phyloP scores from a whole-genome alignment of 352 stramenopile genomes.

The Globisporangium lucens region DNA sequence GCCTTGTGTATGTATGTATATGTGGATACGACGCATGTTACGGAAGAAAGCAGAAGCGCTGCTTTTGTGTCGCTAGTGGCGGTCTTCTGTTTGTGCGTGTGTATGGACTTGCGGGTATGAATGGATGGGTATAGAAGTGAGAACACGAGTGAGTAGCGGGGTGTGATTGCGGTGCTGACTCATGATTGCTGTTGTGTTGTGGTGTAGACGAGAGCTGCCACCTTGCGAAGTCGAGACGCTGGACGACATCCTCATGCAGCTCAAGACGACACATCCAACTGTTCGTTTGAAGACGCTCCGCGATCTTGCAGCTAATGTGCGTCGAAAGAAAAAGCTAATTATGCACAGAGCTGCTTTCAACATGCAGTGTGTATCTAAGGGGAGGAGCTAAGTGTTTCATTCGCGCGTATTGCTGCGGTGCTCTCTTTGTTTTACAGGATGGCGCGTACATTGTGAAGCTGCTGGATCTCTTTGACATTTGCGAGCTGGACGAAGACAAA shows the following conservation, averaged over 20 bases:
- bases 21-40: background rate
- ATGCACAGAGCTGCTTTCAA: background rate
- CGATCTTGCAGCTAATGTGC: constrained; percentile 46
- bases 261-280: constrained; percentile 59
- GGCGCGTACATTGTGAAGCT: constrained; percentile 74
- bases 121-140: constrained; percentile 3
- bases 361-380: background rate
- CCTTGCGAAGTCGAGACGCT: constrained; percentile 64
- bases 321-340: background rate
- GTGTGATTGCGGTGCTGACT: constrained; percentile 3
- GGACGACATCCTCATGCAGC: constrained; percentile 53
- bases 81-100: background rate
- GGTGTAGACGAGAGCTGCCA: constrained; percentile 52
- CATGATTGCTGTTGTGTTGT: constrained; percentile 1
- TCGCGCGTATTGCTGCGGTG: background rate
- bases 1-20: background rate
- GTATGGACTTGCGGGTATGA: background rate
- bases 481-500: constrained; percentile 62
- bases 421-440: constrained; percentile 30
- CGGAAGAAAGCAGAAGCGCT: background rate
- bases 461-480: constrained; percentile 70
- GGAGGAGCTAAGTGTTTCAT: background rate
- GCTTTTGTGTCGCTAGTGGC: background rate
- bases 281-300: constrained; percentile 48
- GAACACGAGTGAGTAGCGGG: background rate